Evolutionary conservation across 2,329 filamentous ascomycete species (phyloP), one percentile per base, ranked within the genome.

Genomic region (Colletotrichum ledebouriae): DNA sequence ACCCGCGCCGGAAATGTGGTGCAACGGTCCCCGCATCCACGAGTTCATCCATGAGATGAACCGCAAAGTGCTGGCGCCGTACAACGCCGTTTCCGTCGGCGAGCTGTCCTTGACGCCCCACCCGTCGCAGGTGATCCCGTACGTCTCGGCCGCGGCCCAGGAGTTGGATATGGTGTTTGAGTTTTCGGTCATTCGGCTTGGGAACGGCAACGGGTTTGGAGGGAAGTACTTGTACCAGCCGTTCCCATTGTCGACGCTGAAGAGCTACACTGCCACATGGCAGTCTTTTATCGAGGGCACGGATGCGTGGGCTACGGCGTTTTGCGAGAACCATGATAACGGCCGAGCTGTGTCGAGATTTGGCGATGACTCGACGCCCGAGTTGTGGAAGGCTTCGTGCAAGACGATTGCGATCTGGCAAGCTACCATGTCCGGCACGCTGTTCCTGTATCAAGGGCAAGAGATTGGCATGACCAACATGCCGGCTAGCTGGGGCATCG

Each of bases 291-390:
- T 84, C 41, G 77, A 82, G 57, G 82, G 81, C 10, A 84, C 79
- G 2, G 84, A 86, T 55, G 83, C 82, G 0, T 89, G 87, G 87
- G 85, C 86, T 0, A 89, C 88, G 0, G 84, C 85, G 0, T 91
- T 90, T 71, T 82, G 85, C 58, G 89, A 91, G 72, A 90, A 90
- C 70, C 89, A 91, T 73, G 89, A 91, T 72, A 87, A 89, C 42
- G 85, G 85, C 0, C 81, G 89, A 0, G 84, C 84, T 0, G 80
- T 91, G 0, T 86, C 84, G 13, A 82, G 88, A 0, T 90, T 86
- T 67, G 84, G 82, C 0, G 78, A 82, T 11, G 80, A 79, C 0
- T 80, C 82, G 0, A 81, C 80, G 3, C 79, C 83, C 0, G 80
- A 79, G 6, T 73, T 79, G 42, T 83, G 86, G 67, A 69, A 78